Conservation (phyloP, 805 yeast species). For the Metschnikowia noctiluminum region DNA sequence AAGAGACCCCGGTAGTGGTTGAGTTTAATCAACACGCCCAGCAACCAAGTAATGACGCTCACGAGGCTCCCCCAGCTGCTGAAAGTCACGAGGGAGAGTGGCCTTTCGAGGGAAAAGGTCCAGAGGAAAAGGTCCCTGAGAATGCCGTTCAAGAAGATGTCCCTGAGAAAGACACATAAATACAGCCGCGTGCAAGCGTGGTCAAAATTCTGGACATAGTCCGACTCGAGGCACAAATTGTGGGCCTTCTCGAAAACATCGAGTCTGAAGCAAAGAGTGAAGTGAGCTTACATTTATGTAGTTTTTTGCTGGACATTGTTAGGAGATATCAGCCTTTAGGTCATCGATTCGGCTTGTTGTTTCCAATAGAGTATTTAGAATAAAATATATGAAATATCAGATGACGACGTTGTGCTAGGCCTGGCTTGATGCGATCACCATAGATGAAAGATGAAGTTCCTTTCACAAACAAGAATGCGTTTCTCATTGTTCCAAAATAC, state of each 20-base stretch:
- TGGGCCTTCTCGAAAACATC: no score
- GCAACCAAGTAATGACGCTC: not conserved
- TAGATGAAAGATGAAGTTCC: no score
- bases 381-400: not conserved
- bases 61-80: conserved; percentile 16
- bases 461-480: no score
- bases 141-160: no score
- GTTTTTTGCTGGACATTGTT: no score
- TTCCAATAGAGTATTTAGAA: not conserved
- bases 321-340: not conserved
- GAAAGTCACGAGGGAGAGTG: conserved; percentile 16
- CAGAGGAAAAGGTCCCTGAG: conserved; percentile 1
- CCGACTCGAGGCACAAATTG: no score
- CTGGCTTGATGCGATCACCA: not conserved
- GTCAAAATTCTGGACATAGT: no score
- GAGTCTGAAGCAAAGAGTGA: no score
- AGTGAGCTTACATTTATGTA: no score
- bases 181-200: no score
- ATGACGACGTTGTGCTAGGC: not conserved
- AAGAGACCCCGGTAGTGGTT: conserved; percentile 9
- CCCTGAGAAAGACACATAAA: no score
- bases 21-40: conserved; percentile 1
- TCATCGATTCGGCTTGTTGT: not conserved
- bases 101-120: conserved; percentile 11
- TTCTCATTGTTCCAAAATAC: no score